A percentile compares a stretch with the other conserved stretches of the same genome.
Evolutionary conservation across 2,329 filamentous ascomycete genomes (phyloP).

Genomic region (Aspergillus calidoustus): DNA sequence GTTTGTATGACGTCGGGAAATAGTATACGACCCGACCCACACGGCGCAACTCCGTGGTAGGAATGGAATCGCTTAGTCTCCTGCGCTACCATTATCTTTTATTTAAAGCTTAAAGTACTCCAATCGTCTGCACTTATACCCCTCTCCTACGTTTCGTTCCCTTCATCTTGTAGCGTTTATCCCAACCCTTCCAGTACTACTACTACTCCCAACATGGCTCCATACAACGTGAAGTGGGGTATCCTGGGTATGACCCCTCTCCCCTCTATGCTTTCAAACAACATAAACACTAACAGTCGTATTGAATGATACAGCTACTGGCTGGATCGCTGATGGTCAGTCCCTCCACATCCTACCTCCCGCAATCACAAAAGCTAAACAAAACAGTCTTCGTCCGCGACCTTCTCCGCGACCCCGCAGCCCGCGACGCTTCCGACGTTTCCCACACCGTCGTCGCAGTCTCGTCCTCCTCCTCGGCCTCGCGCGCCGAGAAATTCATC

Average conservation of each 20-base stretch:
- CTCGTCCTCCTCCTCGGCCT: slow-evolving; percentile 74
- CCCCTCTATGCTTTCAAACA: neutral
- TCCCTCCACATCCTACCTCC: neutral
- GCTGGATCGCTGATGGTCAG: slow-evolving; percentile 48
- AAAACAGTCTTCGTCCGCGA: slow-evolving; percentile 70
- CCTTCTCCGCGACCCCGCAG: slow-evolving; percentile 72
- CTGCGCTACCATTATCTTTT: slow-evolving; percentile 7
- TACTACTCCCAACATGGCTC: slow-evolving; percentile 29
- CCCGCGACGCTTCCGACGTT: slow-evolving; percentile 72
- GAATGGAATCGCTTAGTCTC: slow-evolving; percentile 5
- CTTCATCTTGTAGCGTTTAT: neutral
- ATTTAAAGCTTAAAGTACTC: neutral
- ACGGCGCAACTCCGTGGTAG: slow-evolving; percentile 29
- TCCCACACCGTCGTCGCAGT: slow-evolving; percentile 78
- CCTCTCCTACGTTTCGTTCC: neutral
- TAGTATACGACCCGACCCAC: slow-evolving; percentile 33
- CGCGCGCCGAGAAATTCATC: slow-evolving; percentile 74
- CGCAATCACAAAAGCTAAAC: neutral
- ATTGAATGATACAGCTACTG: slow-evolving; percentile 43
- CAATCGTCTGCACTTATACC: neutral
- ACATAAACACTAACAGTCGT: slow-evolving; percentile 23
- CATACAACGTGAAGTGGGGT: slow-evolving; percentile 48
- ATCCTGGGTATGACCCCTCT: slow-evolving; percentile 44
- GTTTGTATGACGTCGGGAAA: slow-evolving; percentile 14
- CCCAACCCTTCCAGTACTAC: slow-evolving; percentile 6